Percentiles rank a stretch among this genome's conserved stretches.
These are phyloP conservation scores for Debaryomyces sp. DNA, from an alignment of 1,139 yeast species.

Conservation along the genomic window DNA sequence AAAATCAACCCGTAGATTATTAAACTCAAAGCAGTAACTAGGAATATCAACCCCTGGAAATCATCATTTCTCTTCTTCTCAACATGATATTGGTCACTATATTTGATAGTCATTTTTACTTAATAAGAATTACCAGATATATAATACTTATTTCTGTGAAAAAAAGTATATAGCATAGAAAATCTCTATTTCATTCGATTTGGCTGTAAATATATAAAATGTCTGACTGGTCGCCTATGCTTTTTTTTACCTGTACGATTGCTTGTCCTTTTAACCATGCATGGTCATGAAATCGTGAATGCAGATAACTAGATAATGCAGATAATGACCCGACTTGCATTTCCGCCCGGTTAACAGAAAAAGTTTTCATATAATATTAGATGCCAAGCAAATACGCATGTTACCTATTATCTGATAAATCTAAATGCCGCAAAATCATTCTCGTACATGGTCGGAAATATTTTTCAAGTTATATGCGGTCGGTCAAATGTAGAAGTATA, in stretches of 20 bases:
- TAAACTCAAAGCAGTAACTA: constrained; percentile 28
- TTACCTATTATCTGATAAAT: not conserved
- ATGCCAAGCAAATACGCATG: not conserved
- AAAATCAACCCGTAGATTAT: constrained; percentile 42
- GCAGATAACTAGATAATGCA: not conserved
- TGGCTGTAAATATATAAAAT: not conserved
- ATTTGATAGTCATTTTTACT: constrained; percentile 24
- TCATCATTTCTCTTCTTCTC: constrained; percentile 38
- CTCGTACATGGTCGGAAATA: not conserved
- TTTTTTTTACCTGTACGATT: not conserved
- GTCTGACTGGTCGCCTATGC: not conserved
- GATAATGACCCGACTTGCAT: not conserved
- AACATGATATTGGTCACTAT: constrained; percentile 33
- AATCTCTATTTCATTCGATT: not conserved
- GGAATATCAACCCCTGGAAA: constrained; percentile 42
- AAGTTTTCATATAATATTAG: not conserved
- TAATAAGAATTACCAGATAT: not conserved
- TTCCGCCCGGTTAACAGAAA: not conserved
- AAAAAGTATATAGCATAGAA: not conserved
- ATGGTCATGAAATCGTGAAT: not conserved
- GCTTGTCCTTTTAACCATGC: not conserved
- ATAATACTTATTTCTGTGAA: not conserved
- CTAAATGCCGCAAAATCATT: not conserved
- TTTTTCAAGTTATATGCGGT: not conserved
- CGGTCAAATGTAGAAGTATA: not conserved